Conservation (phyloP, 2,329 filamentous ascomycete species). For the Ophiostoma australiae region DNA sequence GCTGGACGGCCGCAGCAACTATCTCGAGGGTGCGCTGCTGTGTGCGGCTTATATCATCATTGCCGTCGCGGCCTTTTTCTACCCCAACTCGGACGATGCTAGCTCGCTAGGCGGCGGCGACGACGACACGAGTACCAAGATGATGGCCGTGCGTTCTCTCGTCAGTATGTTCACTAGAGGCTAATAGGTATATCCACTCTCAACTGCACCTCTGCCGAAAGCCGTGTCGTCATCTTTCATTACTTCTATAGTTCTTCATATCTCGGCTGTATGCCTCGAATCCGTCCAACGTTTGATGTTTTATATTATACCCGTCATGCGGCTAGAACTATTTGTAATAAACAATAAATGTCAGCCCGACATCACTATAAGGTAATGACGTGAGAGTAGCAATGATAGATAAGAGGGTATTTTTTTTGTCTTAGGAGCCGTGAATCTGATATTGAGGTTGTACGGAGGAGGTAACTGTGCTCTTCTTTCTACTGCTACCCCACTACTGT, state of each 20-base stretch:
- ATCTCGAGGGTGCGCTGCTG: slow-evolving; percentile 43
- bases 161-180: background rate
- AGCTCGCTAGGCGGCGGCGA: slow-evolving; percentile 29
- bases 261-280: background rate
- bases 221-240: background rate
- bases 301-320: background rate
- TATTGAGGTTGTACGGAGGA: no score
- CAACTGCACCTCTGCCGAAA: background rate
- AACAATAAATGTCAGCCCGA: no score
- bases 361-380: no score
- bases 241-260: background rate
- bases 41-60: slow-evolving; percentile 33
- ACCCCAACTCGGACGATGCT: slow-evolving; percentile 28
- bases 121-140: background rate
- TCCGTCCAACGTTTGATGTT: background rate
- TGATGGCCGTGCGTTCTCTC: slow-evolving; percentile 1
- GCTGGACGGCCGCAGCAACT: slow-evolving; percentile 65
- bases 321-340: background rate
- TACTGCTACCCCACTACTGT: background rate
- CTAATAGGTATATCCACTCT: background rate
- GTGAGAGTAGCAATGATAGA: background rate
- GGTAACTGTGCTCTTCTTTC: background rate
- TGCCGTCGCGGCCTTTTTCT: slow-evolving; percentile 31
- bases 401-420: no score
- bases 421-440: no score